Percentiles rank a stretch among this genome's conserved stretches.
These are phyloP conservation scores for Naegleria gruberi DNA, from an alignment of 208 protist species.

Conservation along the genomic window DNA sequence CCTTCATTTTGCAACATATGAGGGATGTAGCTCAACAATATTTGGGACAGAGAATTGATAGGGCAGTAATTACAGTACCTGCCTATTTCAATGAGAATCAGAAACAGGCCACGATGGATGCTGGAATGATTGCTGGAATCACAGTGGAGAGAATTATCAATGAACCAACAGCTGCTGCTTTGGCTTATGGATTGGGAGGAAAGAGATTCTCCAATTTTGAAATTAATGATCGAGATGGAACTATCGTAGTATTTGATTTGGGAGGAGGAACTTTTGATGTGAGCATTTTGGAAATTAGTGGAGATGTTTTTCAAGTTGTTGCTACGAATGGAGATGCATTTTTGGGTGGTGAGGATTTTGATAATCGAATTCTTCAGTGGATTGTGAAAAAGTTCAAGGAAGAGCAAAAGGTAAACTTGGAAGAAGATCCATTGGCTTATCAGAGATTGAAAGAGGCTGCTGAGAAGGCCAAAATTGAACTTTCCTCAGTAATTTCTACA, in stretches of 20 bases:
- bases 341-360: conserved; percentile 96
- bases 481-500: conserved; percentile 54
- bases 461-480: conserved; percentile 70
- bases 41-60: conserved; percentile 59
- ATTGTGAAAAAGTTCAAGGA: conserved; percentile 77
- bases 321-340: conserved; percentile 97
- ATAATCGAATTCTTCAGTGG: conserved; percentile 86
- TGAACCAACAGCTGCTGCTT: conserved; percentile 79
- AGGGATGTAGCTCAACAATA: conserved; percentile 39
- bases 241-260: conserved; percentile 70
- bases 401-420: conserved; percentile 6
- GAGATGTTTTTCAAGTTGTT: conserved; percentile 93
- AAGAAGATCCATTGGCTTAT: neutral
- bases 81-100: conserved; percentile 90
- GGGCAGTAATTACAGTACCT: conserved; percentile 81
- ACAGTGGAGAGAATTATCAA: conserved; percentile 80
- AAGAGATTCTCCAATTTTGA: conserved; percentile 41
- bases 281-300: conserved; percentile 87
- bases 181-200: conserved; percentile 79
- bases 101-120: conserved; percentile 84
- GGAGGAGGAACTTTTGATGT: conserved; percentile 81
- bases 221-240: too few species aligned
- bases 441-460: neutral
- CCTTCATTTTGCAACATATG: conserved; percentile 19
- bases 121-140: conserved; percentile 70